Evolutionary conservation across 2,329 filamentous ascomycete genomes (phyloP).

Genomic region (Didymella exigua): DNA sequence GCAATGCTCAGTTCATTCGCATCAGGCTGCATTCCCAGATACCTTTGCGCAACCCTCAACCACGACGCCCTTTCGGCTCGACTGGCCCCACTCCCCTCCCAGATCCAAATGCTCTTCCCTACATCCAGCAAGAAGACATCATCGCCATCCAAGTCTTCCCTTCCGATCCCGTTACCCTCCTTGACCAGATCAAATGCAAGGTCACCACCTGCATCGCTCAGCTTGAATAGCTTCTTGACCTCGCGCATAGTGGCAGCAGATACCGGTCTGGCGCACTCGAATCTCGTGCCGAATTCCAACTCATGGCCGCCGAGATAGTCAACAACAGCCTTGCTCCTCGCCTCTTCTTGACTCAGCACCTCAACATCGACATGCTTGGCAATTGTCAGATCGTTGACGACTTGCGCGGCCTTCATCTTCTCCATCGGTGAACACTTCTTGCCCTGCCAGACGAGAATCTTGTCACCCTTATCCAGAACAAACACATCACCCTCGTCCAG

Average conservation of each 20-base stretch:
- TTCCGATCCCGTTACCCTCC: constrained; percentile 56
- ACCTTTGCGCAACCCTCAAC: constrained; percentile 64
- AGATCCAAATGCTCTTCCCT: constrained; percentile 67
- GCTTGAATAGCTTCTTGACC: constrained; percentile 61
- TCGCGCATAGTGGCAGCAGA: constrained; percentile 27
- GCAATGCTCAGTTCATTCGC: constrained; percentile 57
- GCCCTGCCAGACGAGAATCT: constrained; percentile 75
- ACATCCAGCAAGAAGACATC: constrained; percentile 69
- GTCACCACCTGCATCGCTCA: constrained; percentile 66
- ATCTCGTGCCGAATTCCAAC: constrained; percentile 54
- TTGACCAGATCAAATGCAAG: constrained; percentile 65
- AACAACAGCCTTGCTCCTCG: constrained; percentile 61
- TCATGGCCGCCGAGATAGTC: constrained; percentile 49
- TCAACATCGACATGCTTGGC: constrained; percentile 70
- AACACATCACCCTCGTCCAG: constrained; percentile 71
- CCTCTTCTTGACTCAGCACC: constrained; percentile 67
- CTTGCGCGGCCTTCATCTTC: constrained; percentile 70
- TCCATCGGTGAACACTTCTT: constrained; percentile 70
- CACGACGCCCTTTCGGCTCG: constrained; percentile 64
- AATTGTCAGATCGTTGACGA: constrained; percentile 68
- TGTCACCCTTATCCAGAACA: constrained; percentile 65
- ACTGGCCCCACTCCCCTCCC: constrained; percentile 67
- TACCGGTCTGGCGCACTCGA: constrained; percentile 54
- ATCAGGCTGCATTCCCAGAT: constrained; percentile 54
- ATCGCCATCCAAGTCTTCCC: constrained; percentile 60